Evolutionary conservation across 768 basidiomycete species (phyloP).

Genomic region (Termitomyces sp.): DNA sequence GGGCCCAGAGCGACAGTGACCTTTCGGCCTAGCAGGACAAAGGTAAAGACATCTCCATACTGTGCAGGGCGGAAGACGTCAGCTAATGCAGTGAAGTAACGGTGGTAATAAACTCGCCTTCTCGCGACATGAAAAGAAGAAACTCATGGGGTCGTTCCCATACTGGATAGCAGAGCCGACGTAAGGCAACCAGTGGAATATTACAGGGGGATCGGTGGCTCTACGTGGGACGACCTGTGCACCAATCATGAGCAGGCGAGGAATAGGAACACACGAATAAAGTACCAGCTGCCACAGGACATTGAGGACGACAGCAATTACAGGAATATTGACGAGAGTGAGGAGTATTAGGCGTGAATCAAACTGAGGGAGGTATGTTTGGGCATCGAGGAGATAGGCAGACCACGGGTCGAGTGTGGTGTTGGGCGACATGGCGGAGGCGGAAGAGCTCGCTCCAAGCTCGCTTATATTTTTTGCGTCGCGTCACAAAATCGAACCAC

Average conservation of each 20-base stretch:
- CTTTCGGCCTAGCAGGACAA: constrained; percentile 81
- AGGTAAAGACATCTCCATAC: constrained; percentile 98
- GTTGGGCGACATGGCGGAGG: constrained; percentile 34
- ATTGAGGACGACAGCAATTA: constrained; percentile 67
- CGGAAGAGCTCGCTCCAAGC: neutral
- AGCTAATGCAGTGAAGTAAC: neutral
- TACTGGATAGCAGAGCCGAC: constrained; percentile 87
- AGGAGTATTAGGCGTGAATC: constrained; percentile 33
- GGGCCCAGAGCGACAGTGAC: constrained; percentile 89
- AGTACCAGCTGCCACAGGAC: constrained; percentile 74
- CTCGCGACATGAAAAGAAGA: constrained; percentile 73
- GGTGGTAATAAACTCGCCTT: constrained; percentile 44
- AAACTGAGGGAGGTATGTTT: constrained; percentile 29
- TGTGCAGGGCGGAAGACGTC: constrained; percentile 22
- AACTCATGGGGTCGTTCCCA: constrained; percentile 88
- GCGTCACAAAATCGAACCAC: constrained; percentile 7
- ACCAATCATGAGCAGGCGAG: neutral
- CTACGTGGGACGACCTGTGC: constrained; percentile 62
- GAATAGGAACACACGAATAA: constrained; percentile 8
- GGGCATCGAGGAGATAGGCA: constrained; percentile 34
- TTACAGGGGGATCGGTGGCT: constrained; percentile 74
- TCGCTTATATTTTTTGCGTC: constrained; percentile 3
- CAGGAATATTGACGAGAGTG: constrained; percentile 60
- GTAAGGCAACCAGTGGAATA: constrained; percentile 90
- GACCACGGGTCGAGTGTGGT: constrained; percentile 38